Conservation (phyloP, 306 rosid species). For the Trifolium subterraneum region DNA sequence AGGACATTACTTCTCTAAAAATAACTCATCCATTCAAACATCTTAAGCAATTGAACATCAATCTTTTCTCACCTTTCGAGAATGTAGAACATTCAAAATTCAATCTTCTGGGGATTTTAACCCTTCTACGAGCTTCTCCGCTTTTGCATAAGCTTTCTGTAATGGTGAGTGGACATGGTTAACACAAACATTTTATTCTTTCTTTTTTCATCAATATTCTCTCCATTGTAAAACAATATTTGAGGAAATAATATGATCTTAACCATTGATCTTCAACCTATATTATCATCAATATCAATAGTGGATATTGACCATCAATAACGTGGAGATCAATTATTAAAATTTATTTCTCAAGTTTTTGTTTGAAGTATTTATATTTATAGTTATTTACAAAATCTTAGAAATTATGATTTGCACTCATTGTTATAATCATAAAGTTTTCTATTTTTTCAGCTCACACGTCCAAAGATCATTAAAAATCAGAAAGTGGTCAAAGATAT, state of each 20-base stretch:
- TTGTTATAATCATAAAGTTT: not conserved
- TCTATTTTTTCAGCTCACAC: not conserved
- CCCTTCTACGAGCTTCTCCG: slow-evolving; percentile 8
- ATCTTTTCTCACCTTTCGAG: not conserved
- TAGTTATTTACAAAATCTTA: not conserved
- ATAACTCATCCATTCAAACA: not conserved
- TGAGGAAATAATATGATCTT: too few relatives aligned
- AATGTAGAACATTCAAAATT: too few relatives aligned
- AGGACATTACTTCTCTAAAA: not conserved
- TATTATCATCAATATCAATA: too few relatives aligned
- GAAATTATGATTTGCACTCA: not conserved
- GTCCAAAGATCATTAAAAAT: not conserved
- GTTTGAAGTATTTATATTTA: not conserved
- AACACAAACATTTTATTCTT: not conserved
- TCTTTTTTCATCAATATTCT: too few relatives aligned
- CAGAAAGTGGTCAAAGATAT: not conserved
- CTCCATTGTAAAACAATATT: too few relatives aligned
- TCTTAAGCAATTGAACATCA: slow-evolving; percentile 14
- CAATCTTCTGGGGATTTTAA: not conserved
- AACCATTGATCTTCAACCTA: too few relatives aligned
- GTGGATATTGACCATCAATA: too few relatives aligned
- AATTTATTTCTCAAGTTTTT: not conserved
- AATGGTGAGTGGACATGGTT: not conserved
- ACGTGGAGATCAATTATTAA: too few relatives aligned
- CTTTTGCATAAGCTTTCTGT: slow-evolving; percentile 1